These are phyloP conservation scores for Huntiella abstrusa DNA, from an alignment of 2,329 filamentous ascomycete species.

Conservation along the genomic window DNA sequence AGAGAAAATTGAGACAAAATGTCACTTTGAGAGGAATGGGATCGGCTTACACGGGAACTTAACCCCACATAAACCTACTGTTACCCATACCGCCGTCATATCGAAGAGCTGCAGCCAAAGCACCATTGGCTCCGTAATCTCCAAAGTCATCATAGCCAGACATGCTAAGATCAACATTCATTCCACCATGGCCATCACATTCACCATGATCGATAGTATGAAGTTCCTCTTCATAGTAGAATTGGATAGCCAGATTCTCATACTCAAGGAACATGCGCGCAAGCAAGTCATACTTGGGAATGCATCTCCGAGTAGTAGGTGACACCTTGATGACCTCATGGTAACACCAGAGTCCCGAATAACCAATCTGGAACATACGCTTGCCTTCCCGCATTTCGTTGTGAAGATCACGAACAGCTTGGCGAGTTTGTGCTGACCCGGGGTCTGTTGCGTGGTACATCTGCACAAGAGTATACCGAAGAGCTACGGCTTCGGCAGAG, in stretches of 20 bases:
- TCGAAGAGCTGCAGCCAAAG: neutral
- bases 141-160: neutral
- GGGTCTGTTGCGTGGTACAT: constrained; percentile 21
- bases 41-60: neutral
- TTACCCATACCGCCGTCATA: neutral
- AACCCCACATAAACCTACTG: neutral
- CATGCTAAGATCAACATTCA: neutral
- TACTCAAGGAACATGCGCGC: constrained; percentile 22
- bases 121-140: constrained; percentile 1
- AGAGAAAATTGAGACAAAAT: neutral
- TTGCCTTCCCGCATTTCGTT: constrained; percentile 19
- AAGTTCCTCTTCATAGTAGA: constrained; percentile 27
- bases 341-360: constrained; percentile 24
- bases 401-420: constrained; percentile 22
- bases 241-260: constrained; percentile 20
- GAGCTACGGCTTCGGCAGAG: constrained; percentile 19
- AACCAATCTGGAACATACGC: constrained; percentile 20
- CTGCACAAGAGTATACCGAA: constrained; percentile 25
- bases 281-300: constrained; percentile 22
- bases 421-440: constrained; percentile 19
- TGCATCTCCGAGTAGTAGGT: constrained; percentile 26
- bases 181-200: neutral
- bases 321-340: constrained; percentile 26
- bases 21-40: neutral
- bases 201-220: constrained; percentile 21